Evolutionary conservation across 129 eudicot genomes (phyloP).

Genomic region (Chrysanthemum lavandulifolium): DNA sequence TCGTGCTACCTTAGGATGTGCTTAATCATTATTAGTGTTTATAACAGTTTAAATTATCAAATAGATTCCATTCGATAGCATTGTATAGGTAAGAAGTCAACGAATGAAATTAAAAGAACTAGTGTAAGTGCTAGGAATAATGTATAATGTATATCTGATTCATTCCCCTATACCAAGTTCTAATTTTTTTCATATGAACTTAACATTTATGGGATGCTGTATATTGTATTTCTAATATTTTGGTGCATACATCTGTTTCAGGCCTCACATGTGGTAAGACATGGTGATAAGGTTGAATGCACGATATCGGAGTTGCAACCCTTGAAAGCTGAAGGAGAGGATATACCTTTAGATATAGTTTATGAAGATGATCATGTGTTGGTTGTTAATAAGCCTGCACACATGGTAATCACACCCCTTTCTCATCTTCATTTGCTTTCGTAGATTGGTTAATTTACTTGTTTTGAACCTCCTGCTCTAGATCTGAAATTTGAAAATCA

Average conservation of each 20-base stretch:
- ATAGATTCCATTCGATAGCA: not conserved
- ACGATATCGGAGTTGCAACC: constrained; percentile 77
- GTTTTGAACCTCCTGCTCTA: not conserved
- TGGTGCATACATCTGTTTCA: constrained; percentile 23
- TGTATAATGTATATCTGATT: too few relatives aligned
- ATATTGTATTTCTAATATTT: not conserved
- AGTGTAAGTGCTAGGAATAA: too few relatives aligned
- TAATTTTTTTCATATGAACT: too few relatives aligned
- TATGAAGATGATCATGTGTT: constrained; percentile 85
- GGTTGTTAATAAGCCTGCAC: constrained; percentile 91
- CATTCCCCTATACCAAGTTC: too few relatives aligned
- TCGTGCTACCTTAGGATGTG: too few relatives aligned
- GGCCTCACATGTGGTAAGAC: constrained; percentile 74
- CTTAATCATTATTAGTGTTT: not conserved
- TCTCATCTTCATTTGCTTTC: not conserved
- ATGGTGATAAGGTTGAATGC: constrained; percentile 81
- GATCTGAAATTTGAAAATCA: not conserved
- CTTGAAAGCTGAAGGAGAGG: constrained; percentile 87
- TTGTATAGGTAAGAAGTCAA: not conserved
- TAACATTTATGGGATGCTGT: too few relatives aligned
- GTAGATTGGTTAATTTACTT: not conserved
- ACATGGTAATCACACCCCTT: constrained; percentile 55
- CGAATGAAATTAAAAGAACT: too few relatives aligned
- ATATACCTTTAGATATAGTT: constrained; percentile 79
- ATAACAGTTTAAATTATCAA: not conserved